Evolutionary conservation across 352 stramenopile species (phyloP).

Genomic region (Phytophthora nicotianae): DNA sequence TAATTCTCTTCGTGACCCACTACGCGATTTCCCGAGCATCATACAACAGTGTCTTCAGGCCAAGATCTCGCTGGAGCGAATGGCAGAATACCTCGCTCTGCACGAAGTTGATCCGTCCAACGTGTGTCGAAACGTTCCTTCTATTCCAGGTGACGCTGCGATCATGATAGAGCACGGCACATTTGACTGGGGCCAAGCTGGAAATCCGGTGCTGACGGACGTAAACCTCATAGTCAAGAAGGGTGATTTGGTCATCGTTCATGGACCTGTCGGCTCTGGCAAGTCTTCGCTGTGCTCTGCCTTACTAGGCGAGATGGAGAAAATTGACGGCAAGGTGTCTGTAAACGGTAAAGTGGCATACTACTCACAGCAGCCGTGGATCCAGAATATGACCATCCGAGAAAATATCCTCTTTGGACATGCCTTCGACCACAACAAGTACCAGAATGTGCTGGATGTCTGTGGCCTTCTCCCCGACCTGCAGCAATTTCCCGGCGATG

Average conservation of each 20-base stretch:
- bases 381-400: slow-evolving; percentile 93
- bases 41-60: background rate
- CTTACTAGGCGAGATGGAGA: slow-evolving; percentile 87
- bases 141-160: background rate
- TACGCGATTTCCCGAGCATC: background rate
- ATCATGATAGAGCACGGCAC: background rate
- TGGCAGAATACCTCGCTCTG: background rate
- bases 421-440: slow-evolving; percentile 44
- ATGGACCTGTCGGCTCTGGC: slow-evolving; percentile 49
- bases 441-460: slow-evolving; percentile 54
- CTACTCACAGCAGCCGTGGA: slow-evolving; percentile 89
- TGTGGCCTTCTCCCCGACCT: slow-evolving; percentile 90
- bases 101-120: background rate
- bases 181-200: slow-evolving; percentile 36
- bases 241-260: slow-evolving; percentile 55
- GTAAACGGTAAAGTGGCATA: slow-evolving; percentile 57
- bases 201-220: slow-evolving; percentile 27
- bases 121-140: background rate
- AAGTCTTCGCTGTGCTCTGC: slow-evolving; percentile 48
- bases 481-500: slow-evolving; percentile 74
- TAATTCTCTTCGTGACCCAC: background rate
- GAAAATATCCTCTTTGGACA: slow-evolving; percentile 95
- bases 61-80: background rate
- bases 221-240: slow-evolving; percentile 45
- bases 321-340: slow-evolving; percentile 37